A percentile compares a stretch with the other conserved stretches of the same genome.
These are phyloP conservation scores for Didymella keratinophila DNA, from an alignment of 2,329 filamentous ascomycete genomes.

Conservation along the genomic window DNA sequence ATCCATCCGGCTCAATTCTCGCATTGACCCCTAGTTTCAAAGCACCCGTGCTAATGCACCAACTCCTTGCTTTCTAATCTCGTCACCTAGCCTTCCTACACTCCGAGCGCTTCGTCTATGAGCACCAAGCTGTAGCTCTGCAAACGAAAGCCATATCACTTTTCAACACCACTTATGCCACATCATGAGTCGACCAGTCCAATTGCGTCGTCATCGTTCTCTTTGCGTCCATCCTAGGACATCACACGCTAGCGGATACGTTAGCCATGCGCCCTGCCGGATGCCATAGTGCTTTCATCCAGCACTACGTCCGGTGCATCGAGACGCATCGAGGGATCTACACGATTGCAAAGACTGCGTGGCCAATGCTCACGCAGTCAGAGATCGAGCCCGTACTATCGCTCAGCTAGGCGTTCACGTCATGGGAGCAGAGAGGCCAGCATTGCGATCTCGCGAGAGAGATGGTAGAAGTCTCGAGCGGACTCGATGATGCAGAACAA, in stretches of 20 bases:
- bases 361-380: neutral
- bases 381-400: neutral
- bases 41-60: neutral
- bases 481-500: neutral
- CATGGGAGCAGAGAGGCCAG: neutral
- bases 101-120: neutral
- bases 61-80: neutral
- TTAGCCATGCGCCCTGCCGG: neutral
- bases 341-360: neutral
- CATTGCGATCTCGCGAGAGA: neutral
- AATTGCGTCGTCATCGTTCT: neutral
- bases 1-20: neutral
- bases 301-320: neutral
- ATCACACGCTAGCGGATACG: neutral
- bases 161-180: neutral
- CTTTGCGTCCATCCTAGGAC: neutral
- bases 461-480: neutral
- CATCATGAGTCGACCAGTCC: neutral
- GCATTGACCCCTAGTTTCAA: neutral
- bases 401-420: neutral
- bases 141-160: neutral
- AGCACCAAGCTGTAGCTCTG: neutral
- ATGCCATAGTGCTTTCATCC: neutral
- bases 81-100: neutral
- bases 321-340: neutral